Evolutionary conservation across 2,329 filamentous ascomycete genomes (phyloP).

Genomic region (Aspergillus persii): DNA sequence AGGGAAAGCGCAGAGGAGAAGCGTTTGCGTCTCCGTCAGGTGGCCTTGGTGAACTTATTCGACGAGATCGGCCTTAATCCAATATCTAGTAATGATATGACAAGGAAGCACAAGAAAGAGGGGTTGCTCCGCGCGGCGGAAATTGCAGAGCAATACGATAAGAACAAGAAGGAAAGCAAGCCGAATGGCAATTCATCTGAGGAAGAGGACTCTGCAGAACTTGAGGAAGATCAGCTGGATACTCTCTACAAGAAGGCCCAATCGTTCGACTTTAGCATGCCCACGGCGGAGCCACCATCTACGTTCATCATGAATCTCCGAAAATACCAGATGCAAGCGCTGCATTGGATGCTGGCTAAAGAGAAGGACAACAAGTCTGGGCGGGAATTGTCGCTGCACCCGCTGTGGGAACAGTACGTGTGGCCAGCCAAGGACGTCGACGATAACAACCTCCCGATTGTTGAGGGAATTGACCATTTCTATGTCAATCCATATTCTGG

Average conservation of each 20-base stretch:
- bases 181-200: constrained; percentile 49
- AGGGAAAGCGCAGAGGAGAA: constrained; percentile 85
- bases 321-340: constrained; percentile 90
- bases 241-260: constrained; percentile 93
- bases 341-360: constrained; percentile 95
- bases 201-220: constrained; percentile 83
- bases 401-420: constrained; percentile 90
- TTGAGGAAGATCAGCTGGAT: constrained; percentile 94
- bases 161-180: constrained; percentile 54
- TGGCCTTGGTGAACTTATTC: constrained; percentile 83
- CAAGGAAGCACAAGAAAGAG: constrained; percentile 76
- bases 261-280: constrained; percentile 91
- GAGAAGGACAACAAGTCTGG: constrained; percentile 75
- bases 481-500: constrained; percentile 98
- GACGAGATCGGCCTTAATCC: constrained; percentile 84
- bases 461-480: constrained; percentile 69
- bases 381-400: constrained; percentile 84
- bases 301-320: constrained; percentile 81
- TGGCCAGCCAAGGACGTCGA: constrained; percentile 90
- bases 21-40: constrained; percentile 76
- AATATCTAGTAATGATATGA: constrained; percentile 68
- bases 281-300: constrained; percentile 76
- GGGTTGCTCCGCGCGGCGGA: constrained; percentile 85
- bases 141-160: constrained; percentile 71
- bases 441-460: constrained; percentile 67